Conservation (phyloP, 495 filamentous ascomycete genomes). For the Elaphomyces granulatus region DNA sequence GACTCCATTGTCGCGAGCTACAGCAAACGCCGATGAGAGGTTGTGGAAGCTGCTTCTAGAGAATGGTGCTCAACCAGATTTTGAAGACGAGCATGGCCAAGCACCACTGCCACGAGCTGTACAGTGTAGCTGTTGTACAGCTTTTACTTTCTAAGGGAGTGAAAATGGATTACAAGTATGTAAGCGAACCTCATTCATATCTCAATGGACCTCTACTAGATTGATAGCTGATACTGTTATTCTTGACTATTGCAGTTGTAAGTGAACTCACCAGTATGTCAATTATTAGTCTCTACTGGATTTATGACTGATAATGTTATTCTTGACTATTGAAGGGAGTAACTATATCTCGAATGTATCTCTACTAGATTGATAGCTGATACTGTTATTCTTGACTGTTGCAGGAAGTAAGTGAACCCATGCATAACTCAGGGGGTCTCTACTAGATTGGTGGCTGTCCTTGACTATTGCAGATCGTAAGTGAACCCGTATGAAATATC, state of each 20-base stretch:
- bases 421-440: neutral
- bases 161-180: neutral
- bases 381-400: neutral
- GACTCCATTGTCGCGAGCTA: neutral
- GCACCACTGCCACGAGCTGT: neutral
- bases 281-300: neutral
- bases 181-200: neutral
- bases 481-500: no score
- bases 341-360: neutral
- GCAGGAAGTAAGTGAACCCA: neutral
- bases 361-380: neutral
- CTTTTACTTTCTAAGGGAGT: neutral
- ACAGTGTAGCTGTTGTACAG: neutral
- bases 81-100: neutral
- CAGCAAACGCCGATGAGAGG: neutral
- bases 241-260: neutral
- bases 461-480: no score
- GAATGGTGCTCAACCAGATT: neutral
- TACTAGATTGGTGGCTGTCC: no score
- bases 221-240: neutral
- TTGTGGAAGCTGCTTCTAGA: neutral
- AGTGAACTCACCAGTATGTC: neutral
- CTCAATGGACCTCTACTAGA: neutral
- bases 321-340: neutral
- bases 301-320: neutral